Conservation (phyloP, 2,329 filamentous ascomycete genomes). For the Stemphylium lycopersici region DNA sequence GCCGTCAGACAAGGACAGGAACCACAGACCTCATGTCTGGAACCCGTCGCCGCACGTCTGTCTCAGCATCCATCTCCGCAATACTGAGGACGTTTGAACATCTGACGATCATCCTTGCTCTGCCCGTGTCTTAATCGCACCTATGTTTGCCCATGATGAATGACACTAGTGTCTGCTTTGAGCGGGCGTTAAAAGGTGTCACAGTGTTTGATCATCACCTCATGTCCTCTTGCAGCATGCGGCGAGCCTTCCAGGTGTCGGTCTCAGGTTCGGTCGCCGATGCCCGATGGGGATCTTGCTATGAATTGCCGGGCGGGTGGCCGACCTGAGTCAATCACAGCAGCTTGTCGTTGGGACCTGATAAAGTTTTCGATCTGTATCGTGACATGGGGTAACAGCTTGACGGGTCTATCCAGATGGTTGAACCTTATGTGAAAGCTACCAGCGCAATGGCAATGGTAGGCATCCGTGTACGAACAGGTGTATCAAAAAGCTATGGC, state of each 20-base stretch:
- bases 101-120: not conserved
- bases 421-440: not conserved
- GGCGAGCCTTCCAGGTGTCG: no score
- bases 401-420: not conserved
- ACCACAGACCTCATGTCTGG: constrained; percentile 4
- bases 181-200: not conserved
- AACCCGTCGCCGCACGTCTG: constrained; percentile 11
- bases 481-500: not conserved
- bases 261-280: no score
- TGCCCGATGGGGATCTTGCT: not conserved
- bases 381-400: not conserved
- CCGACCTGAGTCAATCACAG: not conserved
- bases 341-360: no score
- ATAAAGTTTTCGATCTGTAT: not conserved
- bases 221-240: not conserved
- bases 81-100: not conserved
- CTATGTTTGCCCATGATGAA: not conserved
- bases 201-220: constrained; percentile 6
- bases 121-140: not conserved
- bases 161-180: not conserved
- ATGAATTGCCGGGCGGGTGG: not conserved
- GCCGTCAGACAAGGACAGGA: constrained; percentile 7
- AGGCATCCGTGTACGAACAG: not conserved
- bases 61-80: constrained; percentile 7
- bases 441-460: not conserved